Evolutionary conservation across 2,329 filamentous ascomycete genomes (phyloP), one percentile per base, ranked within the genome.

Genomic region (Alternaria novae-zelandiae): DNA sequence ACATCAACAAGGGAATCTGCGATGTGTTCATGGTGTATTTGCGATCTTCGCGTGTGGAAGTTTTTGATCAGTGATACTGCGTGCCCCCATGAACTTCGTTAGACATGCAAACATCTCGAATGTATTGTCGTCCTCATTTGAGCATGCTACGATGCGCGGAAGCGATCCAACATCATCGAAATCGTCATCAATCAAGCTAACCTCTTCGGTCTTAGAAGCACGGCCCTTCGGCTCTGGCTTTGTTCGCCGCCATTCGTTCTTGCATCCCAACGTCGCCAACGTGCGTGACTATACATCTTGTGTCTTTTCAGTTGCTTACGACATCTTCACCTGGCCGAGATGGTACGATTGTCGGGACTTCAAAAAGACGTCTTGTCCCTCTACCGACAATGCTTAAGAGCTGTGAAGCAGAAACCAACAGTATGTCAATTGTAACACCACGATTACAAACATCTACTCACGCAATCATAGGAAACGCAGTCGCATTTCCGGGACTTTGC

Each of bases 331-430:
- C 7, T n/a, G 17, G 36, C n/a, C 46, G 47, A 51, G 10, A 81
- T 81, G 79, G 71, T 70, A 21, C 86, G 89, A 72, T 84, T 94
- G 25, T 97, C 94, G 8, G 96, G 96, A 36, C 84, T 98, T n/a
- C 95, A 98, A 78, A 90, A 88, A 73, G 93, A 97, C 74, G 95
- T 97, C 4, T 81, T 98, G 55, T 86, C 89, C 32, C 87, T 99
- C 13, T 99, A 98, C 79, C 89, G 95, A 62, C 88, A 89, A 76
- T 98, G 95, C 74, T 83, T 99, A 25, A 88, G 94, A 63, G 92
- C 92, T 74, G 89, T 91, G 63, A 88, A 90, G 64, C 90, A 89
- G 74, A 98, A 99, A 80, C 93, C 94, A 54, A 78, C 82, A 72
- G 93, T 95, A 79, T 73, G 85, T 74, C 41, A n/a, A 23, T 23